A percentile compares a stretch with the other conserved stretches of the same genome.
Evolutionary conservation across 106 monocot genomes (phyloP).

Genomic region (Dendrobium catenatum): DNA sequence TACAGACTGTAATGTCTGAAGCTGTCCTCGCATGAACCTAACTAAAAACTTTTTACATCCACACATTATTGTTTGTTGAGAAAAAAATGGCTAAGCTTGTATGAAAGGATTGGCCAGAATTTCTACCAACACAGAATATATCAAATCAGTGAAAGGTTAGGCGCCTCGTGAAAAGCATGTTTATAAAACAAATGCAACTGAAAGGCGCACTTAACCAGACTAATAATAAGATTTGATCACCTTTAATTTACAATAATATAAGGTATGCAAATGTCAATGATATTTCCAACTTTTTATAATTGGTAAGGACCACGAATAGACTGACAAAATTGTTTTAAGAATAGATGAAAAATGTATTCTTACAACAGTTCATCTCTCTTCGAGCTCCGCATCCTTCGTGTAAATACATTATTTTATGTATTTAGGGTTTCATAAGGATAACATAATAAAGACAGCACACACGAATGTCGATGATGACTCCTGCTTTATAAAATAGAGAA

Average conservation of each 20-base stretch:
- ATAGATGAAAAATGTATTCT: no score
- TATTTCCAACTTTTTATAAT: no score
- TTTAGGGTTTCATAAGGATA: no score
- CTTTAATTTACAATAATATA: background rate
- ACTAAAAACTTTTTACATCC: background rate
- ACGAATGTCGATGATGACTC: no score
- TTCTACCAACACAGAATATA: background rate
- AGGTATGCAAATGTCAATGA: no score
- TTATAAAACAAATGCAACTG: background rate
- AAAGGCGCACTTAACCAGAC: background rate
- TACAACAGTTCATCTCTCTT: no score
- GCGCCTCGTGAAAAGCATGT: background rate
- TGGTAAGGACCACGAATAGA: no score
- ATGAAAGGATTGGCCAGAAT: background rate
- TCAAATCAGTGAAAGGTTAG: background rate
- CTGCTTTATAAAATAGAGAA: no score
- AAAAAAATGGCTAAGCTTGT: background rate
- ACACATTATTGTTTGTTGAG: background rate
- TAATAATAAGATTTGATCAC: background rate
- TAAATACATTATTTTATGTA: no score
- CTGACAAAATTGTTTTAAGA: no score
- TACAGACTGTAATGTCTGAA: background rate
- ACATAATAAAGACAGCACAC: no score
- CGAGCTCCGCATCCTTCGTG: no score
- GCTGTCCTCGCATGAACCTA: background rate